These are phyloP conservation scores for Syzygium jambos DNA, from an alignment of 345 rosid genomes.

Conservation along the genomic window DNA sequence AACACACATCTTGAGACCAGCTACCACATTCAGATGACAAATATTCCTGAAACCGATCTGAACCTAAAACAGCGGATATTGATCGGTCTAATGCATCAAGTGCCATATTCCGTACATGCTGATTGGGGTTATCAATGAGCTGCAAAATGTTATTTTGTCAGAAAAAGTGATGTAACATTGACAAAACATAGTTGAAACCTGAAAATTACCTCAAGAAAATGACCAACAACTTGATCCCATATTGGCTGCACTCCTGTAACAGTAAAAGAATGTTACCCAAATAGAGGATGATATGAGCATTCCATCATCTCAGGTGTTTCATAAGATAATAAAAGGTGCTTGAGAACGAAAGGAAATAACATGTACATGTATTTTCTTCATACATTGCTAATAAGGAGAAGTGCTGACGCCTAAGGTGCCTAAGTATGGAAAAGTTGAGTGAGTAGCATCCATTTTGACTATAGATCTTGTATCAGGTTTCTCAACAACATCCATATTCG, in stretches of 20 bases:
- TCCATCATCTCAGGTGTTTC: neutral
- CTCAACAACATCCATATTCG: neutral
- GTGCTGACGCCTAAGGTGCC: neutral
- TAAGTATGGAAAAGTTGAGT: neutral
- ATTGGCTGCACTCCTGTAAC: conserved; percentile 76
- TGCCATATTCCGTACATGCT: conserved; percentile 71
- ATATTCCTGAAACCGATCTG: conserved; percentile 60
- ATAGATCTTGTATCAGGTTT: neutral
- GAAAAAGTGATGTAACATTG: conserved; percentile 9
- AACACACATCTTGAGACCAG: conserved; percentile 49
- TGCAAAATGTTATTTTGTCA: conserved; percentile 37
- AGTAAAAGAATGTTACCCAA: neutral
- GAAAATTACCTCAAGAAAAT: conserved; percentile 74
- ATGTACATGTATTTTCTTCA: neutral
- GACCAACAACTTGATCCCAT: conserved; percentile 93
- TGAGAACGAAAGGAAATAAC: neutral
- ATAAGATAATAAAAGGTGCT: neutral
- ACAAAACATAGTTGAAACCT: conserved; percentile 6
- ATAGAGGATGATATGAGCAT: neutral
- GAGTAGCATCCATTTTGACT: neutral
- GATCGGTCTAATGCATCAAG: conserved; percentile 95
- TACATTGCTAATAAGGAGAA: neutral
- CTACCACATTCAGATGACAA: conserved; percentile 28
- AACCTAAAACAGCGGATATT: conserved; percentile 85
- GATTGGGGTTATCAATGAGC: conserved; percentile 88